Evolutionary conservation across 805 yeast genomes (phyloP), one percentile per base, ranked within the genome.

Genomic region (Candida endomychidarum): DNA sequence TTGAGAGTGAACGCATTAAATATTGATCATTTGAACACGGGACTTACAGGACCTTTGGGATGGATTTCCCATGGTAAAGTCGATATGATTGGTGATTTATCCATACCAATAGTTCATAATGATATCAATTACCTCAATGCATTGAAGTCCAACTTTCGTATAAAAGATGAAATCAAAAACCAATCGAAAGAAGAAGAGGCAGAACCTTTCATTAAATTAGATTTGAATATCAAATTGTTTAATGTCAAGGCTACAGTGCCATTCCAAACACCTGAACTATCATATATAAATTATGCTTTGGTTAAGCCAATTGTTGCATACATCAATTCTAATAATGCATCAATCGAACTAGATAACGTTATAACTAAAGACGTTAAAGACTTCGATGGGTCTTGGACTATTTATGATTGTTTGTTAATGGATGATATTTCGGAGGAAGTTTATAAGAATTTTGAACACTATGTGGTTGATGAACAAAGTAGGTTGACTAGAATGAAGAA

Each of bases 301-400:
- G 84, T 93, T 38, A 71, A 96, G 47, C 99, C 99, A 0, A 90
- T 93, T 57, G 96, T 93, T 17, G 97, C 90, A 1, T 93, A 91
- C 60, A 91, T 93, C 57, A 93, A 93, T 58, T 84, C 93, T 25
- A 76, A 86, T 43, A 86, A 86, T 54, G 88, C 98, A 0, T 86
- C 83, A 54, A 90, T 93, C 44, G 96, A 96, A 31, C 81, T 91
- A 43, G 74, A 80, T 45, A 87, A 96, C 55, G 78, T 88, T 3
- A 80, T 93, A 7, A 83, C 83, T 23, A 93, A 93, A 57, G 75
- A 78, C 32, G 63, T 89, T 16, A 67, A 72, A 19, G 99, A 93
- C 55, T 93, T 93, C 58, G 89, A 86, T 52, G 99, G 99, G 0
- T 79, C 96, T 6, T 93, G 99, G 99, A 91, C 99, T 1, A 72